phyloP scores from a whole-genome alignment of 2,329 filamentous ascomycete genomes.

The Nemania sp. region DNA sequence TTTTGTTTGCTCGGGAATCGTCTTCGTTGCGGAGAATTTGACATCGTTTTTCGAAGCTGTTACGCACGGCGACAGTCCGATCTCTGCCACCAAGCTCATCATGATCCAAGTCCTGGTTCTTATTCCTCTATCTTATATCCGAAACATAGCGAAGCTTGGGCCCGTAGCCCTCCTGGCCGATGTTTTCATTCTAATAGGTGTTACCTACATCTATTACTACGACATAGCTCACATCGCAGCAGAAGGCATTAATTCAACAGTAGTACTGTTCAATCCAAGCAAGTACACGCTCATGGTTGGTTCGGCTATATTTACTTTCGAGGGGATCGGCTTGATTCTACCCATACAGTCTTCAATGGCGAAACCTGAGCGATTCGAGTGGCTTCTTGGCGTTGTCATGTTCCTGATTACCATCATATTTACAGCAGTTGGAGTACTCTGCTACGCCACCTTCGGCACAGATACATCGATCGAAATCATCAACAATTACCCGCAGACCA shows the following conservation, averaged over 20 bases:
- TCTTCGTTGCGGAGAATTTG: slow-evolving; percentile 77
- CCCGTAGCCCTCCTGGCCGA: slow-evolving; percentile 71
- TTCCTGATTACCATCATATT: slow-evolving; percentile 73
- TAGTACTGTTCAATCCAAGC: slow-evolving; percentile 70
- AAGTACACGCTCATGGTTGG: slow-evolving; percentile 73
- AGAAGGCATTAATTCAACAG: slow-evolving; percentile 60
- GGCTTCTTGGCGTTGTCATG: slow-evolving; percentile 70
- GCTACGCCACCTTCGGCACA: slow-evolving; percentile 73
- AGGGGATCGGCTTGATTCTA: slow-evolving; percentile 75
- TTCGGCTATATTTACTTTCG: slow-evolving; percentile 76
- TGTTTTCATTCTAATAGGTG: slow-evolving; percentile 70
- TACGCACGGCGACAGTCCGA: slow-evolving; percentile 49
- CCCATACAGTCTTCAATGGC: slow-evolving; percentile 78
- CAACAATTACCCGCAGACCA: slow-evolving; percentile 73
- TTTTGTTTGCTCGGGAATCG: slow-evolving; percentile 76
- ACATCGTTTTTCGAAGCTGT: slow-evolving; percentile 69
- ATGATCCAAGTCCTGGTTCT: slow-evolving; percentile 66
- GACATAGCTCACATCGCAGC: slow-evolving; percentile 61
- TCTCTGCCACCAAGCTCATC: slow-evolving; percentile 64
- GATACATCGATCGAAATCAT: slow-evolving; percentile 74
- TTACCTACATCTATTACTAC: slow-evolving; percentile 74
- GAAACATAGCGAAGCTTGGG: slow-evolving; percentile 75
- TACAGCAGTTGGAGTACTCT: slow-evolving; percentile 71
- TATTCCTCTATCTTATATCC: slow-evolving; percentile 69
- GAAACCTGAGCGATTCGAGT: slow-evolving; percentile 67